These are phyloP conservation scores for Penicillium corylophilum DNA, from an alignment of 2,329 filamentous ascomycete species.

Conservation along the genomic window DNA sequence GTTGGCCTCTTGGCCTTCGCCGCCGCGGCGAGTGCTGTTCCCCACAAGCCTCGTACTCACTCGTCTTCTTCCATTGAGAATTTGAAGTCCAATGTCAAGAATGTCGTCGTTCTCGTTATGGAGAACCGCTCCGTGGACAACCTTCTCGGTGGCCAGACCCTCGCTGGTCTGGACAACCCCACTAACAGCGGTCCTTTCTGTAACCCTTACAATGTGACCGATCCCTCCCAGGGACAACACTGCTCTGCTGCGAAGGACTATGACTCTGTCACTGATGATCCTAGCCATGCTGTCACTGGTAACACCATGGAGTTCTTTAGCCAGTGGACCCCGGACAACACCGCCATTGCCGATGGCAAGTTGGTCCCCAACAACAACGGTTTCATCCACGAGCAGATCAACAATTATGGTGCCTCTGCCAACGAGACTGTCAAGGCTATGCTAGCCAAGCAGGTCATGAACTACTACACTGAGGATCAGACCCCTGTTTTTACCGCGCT, in stretches of 20 bases:
- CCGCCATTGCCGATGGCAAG: slow-evolving; percentile 31
- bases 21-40: slow-evolving; percentile 11
- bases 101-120: not conserved
- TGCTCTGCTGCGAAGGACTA: slow-evolving; percentile 38
- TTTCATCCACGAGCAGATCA: slow-evolving; percentile 43
- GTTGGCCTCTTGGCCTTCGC: slow-evolving; percentile 22
- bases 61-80: slow-evolving; percentile 15
- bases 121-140: not conserved
- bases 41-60: slow-evolving; percentile 3
- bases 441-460: slow-evolving; percentile 40
- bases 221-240: slow-evolving; percentile 24
- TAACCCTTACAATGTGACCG: slow-evolving; percentile 16
- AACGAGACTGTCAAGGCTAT: slow-evolving; percentile 27
- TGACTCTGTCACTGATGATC: slow-evolving; percentile 43
- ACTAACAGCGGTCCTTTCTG: slow-evolving; percentile 12
- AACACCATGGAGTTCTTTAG: slow-evolving; percentile 48
- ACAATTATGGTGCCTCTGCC: slow-evolving; percentile 31
- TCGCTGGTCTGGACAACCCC: slow-evolving; percentile 30
- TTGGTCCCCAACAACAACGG: slow-evolving; percentile 34
- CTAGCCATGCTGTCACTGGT: slow-evolving; percentile 42
- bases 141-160: not conserved
- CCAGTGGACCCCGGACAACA: slow-evolving; percentile 40
- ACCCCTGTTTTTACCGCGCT: slow-evolving; percentile 42
- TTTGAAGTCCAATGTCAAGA: slow-evolving; percentile 24
- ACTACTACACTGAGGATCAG: slow-evolving; percentile 46